Conservation (phyloP, 2,329 filamentous ascomycete species). For the Aspergillus oerlinghausenensis region DNA sequence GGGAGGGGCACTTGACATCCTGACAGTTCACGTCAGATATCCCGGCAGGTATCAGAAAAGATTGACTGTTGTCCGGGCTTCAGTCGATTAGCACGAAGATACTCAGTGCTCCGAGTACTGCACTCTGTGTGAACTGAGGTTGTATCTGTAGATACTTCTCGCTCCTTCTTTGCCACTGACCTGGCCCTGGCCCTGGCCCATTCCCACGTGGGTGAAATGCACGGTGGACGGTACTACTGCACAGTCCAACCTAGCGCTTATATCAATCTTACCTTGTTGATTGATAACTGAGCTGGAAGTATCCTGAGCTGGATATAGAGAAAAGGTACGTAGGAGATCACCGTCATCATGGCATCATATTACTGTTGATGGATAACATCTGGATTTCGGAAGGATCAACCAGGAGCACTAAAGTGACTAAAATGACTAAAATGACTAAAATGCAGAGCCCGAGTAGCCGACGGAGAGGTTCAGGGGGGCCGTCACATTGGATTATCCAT, state of each 20-base stretch:
- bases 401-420: neutral
- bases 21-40: neutral
- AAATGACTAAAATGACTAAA: neutral
- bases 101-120: neutral
- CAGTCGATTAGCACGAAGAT: neutral
- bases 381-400: neutral
- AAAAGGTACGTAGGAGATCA: neutral
- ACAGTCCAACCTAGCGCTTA: neutral
- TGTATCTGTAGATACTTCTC: neutral
- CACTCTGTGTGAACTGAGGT: neutral
- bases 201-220: neutral
- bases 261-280: neutral
- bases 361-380: neutral
- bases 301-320: neutral
- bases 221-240: neutral
- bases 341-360: neutral
- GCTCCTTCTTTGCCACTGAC: neutral
- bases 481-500: neutral
- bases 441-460: neutral
- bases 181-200: neutral
- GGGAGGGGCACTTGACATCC: neutral
- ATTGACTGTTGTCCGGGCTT: neutral
- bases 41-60: too few relatives aligned
- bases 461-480: neutral
- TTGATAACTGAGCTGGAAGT: too few relatives aligned